Base-by-base conservation (phyloP, 2,329 filamentous ascomycete genomes). In the Penicillium brasilianum region DNA sequence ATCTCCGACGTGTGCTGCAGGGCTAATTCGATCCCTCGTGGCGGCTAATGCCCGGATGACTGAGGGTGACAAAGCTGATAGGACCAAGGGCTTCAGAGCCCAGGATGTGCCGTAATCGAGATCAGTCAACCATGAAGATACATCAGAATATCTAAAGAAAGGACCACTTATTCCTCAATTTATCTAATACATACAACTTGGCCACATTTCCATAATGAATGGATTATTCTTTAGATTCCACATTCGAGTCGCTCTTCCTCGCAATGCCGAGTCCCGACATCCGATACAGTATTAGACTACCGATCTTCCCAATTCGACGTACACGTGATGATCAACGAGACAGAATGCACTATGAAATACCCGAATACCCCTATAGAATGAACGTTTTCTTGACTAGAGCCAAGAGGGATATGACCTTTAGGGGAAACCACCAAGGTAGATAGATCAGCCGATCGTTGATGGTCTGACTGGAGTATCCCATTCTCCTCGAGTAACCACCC, bases 21-120 rank as follows among this genome's bases (percentile, higher is more conserved):
- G 39, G 39, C 43, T 28, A 22, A 7, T 46, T 9, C 39, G 39
- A 46, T 34, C 30, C 53, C 53, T 56, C 53, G 53, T 55, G 53
- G 53, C 53, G 39, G 43, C 53, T 48, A 46, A 39, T 46, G 44
- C 44, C 30, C 44, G 53, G 43, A 46, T 36, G 53, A 22, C n/a
- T 25, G 44, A 30, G 22, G 28, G 34, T 52, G 49, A 52, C 46
- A 49, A 49, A 49, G 46, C 28, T 30, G 25, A 32, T 32, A 49
- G 46, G 28, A 16, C 46, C 8, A 32, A 20, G 46, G 16, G 25
- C 14, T n/a, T 28, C 3, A 28, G 25, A 9, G 32, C 32, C 32
- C 25, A 28, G 25, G 25, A 48, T 28, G 14, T 48, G 44, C 28
- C 46, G 16, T 50, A 28, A 9, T 34, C 28, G 25, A 50, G 46